Conservation (phyloP, 306 rosid species). For the Gynostemma pentaphyllum region DNA sequence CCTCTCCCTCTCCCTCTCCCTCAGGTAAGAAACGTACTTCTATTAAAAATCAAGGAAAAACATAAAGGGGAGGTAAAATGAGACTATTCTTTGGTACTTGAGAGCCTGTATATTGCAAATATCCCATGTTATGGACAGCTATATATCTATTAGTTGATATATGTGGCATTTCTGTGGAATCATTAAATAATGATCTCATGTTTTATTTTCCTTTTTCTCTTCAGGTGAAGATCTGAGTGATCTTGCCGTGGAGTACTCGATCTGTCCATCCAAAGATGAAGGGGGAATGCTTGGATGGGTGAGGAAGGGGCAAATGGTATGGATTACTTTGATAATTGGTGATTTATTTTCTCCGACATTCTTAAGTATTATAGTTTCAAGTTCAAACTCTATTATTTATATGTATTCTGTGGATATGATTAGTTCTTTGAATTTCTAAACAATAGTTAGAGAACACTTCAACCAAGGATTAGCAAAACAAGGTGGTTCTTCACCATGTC, state of each 20-base stretch:
- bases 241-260: slow-evolving; percentile 69
- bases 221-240: slow-evolving; percentile 92
- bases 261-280: slow-evolving; percentile 82
- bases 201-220: slow-evolving; percentile 13
- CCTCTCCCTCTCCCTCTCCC: no score
- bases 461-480: background rate
- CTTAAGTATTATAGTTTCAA: background rate
- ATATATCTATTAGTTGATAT: background rate
- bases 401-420: background rate
- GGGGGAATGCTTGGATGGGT: slow-evolving; percentile 99
- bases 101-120: background rate
- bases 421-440: background rate
- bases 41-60: background rate
- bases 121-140: background rate
- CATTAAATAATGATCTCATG: background rate
- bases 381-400: background rate
- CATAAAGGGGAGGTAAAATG: background rate
- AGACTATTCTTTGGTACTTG: background rate
- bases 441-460: background rate
- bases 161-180: background rate
- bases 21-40: background rate
- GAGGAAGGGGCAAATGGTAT: slow-evolving; percentile 87
- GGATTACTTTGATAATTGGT: background rate
- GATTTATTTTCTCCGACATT: slow-evolving; percentile 1
- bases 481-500: no score